These are phyloP conservation scores for Henckelia pumila DNA, from an alignment of 257 asterid genomes.

Conservation along the genomic window DNA sequence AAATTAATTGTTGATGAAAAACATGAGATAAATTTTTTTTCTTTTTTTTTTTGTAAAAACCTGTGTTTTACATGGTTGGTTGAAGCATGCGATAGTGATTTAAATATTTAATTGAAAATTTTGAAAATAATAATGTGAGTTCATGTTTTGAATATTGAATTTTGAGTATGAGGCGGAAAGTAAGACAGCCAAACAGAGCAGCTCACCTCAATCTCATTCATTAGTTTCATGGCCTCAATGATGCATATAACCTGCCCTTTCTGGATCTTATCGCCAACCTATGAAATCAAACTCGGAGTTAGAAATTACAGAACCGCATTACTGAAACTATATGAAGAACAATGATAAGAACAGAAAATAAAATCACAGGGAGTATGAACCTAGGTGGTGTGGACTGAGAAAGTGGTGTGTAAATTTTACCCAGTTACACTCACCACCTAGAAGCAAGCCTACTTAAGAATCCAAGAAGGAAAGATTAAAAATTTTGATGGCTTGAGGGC, in stretches of 20 bases:
- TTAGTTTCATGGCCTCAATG: conserved; percentile 76
- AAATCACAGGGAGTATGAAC: no score
- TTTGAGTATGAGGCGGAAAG: conserved; percentile 10
- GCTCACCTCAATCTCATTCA: conserved; percentile 73
- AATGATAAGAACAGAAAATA: no score
- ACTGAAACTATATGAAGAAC: no score
- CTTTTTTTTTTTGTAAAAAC: no score
- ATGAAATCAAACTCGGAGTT: conserved; percentile 7
- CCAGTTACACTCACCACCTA: background rate
- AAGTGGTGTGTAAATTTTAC: background rate
- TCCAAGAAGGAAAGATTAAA: no score
- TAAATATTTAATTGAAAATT: no score
- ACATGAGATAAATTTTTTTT: background rate
- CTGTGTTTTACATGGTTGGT: background rate
- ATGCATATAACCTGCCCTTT: conserved; percentile 68
- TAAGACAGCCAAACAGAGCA: conserved; percentile 6
- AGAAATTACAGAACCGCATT: background rate
- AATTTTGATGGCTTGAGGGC: background rate
- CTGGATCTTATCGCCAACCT: conserved; percentile 73
- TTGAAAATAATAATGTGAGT: background rate
- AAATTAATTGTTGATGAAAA: background rate
- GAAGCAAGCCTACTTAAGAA: background rate
- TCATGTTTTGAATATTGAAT: background rate
- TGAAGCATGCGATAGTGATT: background rate
- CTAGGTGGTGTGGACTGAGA: background rate